phyloP scores from a whole-genome alignment of 352 stramenopile genomes.

The Globisporangium rhizosaccharum region DNA sequence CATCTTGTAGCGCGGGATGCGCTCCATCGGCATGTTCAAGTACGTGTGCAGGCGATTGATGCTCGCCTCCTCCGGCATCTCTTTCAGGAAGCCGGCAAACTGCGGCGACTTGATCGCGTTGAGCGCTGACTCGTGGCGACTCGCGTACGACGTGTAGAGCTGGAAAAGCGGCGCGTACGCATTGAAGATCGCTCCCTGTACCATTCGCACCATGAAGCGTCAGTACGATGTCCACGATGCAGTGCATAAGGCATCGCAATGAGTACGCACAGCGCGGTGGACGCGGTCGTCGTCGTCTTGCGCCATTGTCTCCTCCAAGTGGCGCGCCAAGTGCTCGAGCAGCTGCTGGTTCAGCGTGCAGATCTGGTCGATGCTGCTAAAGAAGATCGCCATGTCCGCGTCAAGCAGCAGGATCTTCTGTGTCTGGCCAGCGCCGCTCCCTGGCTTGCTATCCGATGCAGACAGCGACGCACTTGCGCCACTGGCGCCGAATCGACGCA shows the following conservation, averaged over 20 bases:
- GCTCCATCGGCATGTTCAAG: conserved; percentile 86
- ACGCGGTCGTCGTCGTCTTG: conserved; percentile 24
- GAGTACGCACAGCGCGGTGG: conserved; percentile 16
- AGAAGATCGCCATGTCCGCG: conserved; percentile 84
- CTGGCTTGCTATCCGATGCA: conserved; percentile 13
- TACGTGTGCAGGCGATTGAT: conserved; percentile 61
- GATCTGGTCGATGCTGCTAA: conserved; percentile 85
- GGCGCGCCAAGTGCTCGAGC: conserved; percentile 75
- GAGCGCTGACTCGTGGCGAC: conserved; percentile 64
- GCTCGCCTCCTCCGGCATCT: conserved; percentile 60
- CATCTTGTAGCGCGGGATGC: conserved; percentile 82
- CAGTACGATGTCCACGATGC: not conserved
- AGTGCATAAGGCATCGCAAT: not conserved
- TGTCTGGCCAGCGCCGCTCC: conserved; percentile 7
- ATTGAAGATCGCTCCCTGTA: conserved; percentile 80
- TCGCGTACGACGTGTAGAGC: conserved; percentile 83
- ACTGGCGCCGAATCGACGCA: conserved; percentile 21
- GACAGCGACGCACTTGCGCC: conserved; percentile 5
- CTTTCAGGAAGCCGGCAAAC: conserved; percentile 65
- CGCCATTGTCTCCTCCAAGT: conserved; percentile 58
- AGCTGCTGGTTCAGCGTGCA: conserved; percentile 86
- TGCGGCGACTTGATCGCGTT: conserved; percentile 68
- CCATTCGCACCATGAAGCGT: not conserved
- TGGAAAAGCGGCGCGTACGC: conserved; percentile 82
- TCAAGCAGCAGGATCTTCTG: conserved; percentile 71